phyloP scores from a whole-genome alignment of 371 early-diverging fungal species.

The Mucor indicus region DNA sequence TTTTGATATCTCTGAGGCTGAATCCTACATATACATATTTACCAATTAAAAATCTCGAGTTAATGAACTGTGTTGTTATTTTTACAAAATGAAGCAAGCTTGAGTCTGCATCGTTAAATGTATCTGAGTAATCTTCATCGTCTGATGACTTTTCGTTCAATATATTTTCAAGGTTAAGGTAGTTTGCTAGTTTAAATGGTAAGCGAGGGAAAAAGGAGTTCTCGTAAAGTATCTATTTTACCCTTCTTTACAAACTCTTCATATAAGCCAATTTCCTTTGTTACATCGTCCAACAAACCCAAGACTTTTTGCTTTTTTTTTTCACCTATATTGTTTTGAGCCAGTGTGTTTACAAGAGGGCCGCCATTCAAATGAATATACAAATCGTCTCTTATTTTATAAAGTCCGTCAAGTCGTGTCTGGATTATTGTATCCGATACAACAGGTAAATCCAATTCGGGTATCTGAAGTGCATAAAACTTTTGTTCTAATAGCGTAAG shows the following conservation, averaged over 20 bases:
- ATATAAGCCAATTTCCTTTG: constrained; percentile 66
- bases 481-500: constrained; percentile 55
- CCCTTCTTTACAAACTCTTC: constrained; percentile 78
- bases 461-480: constrained; percentile 58
- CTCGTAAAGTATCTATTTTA: constrained; percentile 18
- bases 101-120: constrained; percentile 34
- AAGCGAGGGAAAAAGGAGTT: not conserved
- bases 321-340: constrained; percentile 34
- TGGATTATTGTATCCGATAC: constrained; percentile 60
- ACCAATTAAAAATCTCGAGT: too few species aligned
- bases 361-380: constrained; percentile 60
- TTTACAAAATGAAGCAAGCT: constrained; percentile 37
- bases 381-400: constrained; percentile 56
- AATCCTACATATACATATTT: constrained; percentile 24
- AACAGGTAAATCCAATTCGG: constrained; percentile 64
- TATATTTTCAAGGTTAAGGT: constrained; percentile 52
- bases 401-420: constrained; percentile 60
- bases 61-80: too few species aligned
- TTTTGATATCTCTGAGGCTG: constrained; percentile 38
- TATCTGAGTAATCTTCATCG: constrained; percentile 18
- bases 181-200: constrained; percentile 32
- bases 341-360: constrained; percentile 33
- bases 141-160: constrained; percentile 47
- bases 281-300: constrained; percentile 59
- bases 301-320: constrained; percentile 46